Evolutionary conservation across 2,329 filamentous ascomycete species (phyloP), one percentile per base, ranked within the genome.

Genomic region (Aspergillus sp.): DNA sequence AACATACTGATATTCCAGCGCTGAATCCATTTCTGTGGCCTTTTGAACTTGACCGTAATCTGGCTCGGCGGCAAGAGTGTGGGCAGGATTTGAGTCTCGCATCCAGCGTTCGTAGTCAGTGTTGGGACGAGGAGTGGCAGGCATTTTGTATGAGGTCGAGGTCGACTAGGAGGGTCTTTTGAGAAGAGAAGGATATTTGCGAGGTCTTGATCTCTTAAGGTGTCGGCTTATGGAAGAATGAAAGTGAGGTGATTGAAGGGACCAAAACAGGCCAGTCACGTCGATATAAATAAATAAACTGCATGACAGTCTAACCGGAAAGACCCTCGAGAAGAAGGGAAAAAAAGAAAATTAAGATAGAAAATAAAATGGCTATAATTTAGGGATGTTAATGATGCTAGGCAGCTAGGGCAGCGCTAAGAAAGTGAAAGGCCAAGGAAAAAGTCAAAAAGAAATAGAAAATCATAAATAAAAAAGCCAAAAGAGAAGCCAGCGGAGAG

Each of bases 61-160:
- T 7, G 45, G 45, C 16, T 47, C 45, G 9, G 45, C 9, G 45
- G 45, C 18, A 14, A 47, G 45, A 11, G 9, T 47, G 45, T 22
- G 45, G 14, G 32, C 54, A n/a, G 47, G 54, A 31, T 51, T 45
- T 14, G 49, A 49, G 24, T 56, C 20, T 12, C 49, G 54, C 10
- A 51, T 47, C 54, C 54, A 56, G 20, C 54, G 54, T 22, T 56
- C 54, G 22, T 56, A 51, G 32, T 56, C 54, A 18, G 54, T 56
- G 24, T 56, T 51, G 6, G 54, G 54, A 42, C 54, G 49, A 29
- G 18, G 24, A 18, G 45, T 36, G 10, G 53, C 20, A 11, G 45
- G 53, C 53, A 55, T 55, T 18, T 47, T 49, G 14, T 24, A 29
- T 39, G 36, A 24, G 22, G 14, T 3, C 20, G 36, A 24, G 22